Evolutionary conservation across 1,284 basidiomycete genomes (phyloP).

Genomic region (Xanthoconium separans): DNA sequence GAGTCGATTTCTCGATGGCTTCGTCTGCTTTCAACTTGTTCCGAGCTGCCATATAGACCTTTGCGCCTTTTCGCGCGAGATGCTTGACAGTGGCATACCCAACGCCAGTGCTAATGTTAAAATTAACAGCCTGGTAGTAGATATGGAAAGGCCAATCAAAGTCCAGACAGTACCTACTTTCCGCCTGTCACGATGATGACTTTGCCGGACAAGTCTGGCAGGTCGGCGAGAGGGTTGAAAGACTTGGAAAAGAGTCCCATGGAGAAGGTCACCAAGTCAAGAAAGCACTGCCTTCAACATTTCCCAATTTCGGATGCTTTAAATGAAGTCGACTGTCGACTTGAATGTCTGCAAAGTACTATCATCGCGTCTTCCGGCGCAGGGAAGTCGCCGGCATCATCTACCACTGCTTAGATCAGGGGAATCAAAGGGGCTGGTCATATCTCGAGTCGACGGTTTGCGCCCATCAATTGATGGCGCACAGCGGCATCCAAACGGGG

Average conservation of each 20-base stretch:
- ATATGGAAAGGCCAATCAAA: neutral
- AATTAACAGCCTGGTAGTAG: too few relatives aligned
- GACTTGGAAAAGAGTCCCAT: conserved; percentile 21
- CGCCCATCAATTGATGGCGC: too few relatives aligned
- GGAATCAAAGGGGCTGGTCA: too few relatives aligned
- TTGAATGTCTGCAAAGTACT: too few relatives aligned
- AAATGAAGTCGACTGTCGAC: too few relatives aligned
- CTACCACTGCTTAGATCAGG: too few relatives aligned
- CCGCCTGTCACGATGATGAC: conserved; percentile 44
- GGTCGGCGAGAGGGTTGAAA: conserved; percentile 22
- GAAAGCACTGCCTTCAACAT: too few relatives aligned
- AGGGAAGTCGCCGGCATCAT: too few relatives aligned
- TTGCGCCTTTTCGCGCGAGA: conserved; percentile 43
- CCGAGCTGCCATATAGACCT: conserved; percentile 46
- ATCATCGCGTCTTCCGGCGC: too few relatives aligned
- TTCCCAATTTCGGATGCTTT: too few relatives aligned
- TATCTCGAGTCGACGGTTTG: too few relatives aligned
- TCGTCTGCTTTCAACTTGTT: conserved; percentile 38
- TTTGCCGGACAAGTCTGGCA: conserved; percentile 34
- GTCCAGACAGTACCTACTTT: conserved; percentile 30
- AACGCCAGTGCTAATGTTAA: conserved; percentile 40
- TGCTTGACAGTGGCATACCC: conserved; percentile 46
- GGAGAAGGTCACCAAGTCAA: neutral
- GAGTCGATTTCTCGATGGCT: conserved; percentile 39
- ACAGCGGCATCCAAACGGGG: too few relatives aligned